phyloP scores from a whole-genome alignment of 2,329 filamentous ascomycete species.

The Penicillium sp. region DNA sequence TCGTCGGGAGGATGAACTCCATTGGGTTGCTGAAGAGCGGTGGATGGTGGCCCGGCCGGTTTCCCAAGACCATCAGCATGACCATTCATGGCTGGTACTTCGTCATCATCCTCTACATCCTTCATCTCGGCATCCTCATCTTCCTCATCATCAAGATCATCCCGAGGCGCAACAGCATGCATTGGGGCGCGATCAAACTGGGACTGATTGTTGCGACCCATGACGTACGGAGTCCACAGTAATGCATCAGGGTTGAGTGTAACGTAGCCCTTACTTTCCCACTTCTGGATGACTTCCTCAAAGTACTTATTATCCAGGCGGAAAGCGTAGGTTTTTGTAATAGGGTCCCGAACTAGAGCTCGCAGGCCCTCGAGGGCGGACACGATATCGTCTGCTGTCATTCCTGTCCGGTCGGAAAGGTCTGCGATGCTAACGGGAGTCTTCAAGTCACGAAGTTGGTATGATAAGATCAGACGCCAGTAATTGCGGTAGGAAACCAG shows the following conservation, averaged over 20 bases:
- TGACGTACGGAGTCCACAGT: slow-evolving; percentile 95
- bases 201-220: slow-evolving; percentile 80
- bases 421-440: slow-evolving; percentile 56
- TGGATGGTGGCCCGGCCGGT: slow-evolving; percentile 39
- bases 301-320: slow-evolving; percentile 85
- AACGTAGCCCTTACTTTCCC: slow-evolving; percentile 86
- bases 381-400: slow-evolving; percentile 95
- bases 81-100: slow-evolving; percentile 15
- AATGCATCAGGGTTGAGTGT: slow-evolving; percentile 77
- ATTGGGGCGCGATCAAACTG: slow-evolving; percentile 83
- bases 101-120: slow-evolving; percentile 18
- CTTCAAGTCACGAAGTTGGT: slow-evolving; percentile 71
- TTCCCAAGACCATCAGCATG: slow-evolving; percentile 22
- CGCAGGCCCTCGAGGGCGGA: slow-evolving; percentile 88
- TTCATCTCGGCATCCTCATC: slow-evolving; percentile 27
- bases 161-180: slow-evolving; percentile 83
- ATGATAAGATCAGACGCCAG: slow-evolving; percentile 87
- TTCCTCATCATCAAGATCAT: slow-evolving; percentile 52
- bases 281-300: slow-evolving; percentile 81
- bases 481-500: slow-evolving; percentile 97
- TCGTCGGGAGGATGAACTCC: slow-evolving; percentile 24
- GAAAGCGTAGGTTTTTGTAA: slow-evolving; percentile 85
- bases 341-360: slow-evolving; percentile 83
- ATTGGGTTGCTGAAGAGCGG: slow-evolving; percentile 27
- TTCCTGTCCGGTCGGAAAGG: slow-evolving; percentile 79